A percentile compares a stretch with the other conserved stretches of the same genome.
Evolutionary conservation across 2,329 filamentous ascomycete genomes (phyloP).

Genomic region (Trichoderma simmonsii): DNA sequence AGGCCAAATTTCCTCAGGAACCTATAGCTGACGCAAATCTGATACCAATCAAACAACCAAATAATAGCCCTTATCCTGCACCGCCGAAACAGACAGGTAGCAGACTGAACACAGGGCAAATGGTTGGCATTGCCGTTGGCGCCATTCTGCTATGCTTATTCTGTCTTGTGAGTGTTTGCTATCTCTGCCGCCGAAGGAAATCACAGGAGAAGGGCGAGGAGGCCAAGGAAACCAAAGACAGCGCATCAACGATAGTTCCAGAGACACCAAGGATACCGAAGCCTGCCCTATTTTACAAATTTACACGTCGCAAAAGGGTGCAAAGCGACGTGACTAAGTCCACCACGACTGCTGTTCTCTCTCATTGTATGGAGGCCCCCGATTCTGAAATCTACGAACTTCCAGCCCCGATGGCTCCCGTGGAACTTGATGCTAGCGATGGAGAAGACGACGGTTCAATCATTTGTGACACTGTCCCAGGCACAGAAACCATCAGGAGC

Average conservation of each 20-base stretch:
- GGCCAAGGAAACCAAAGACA: constrained; percentile 38
- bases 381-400: constrained; percentile 53
- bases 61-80: constrained; percentile 47
- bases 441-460: constrained; percentile 36
- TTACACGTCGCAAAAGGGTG: constrained; percentile 37
- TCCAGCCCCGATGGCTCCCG: constrained; percentile 44
- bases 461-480: constrained; percentile 40
- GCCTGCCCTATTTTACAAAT: constrained; percentile 38
- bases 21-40: constrained; percentile 40
- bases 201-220: constrained; percentile 21
- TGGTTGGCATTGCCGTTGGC: constrained; percentile 47
- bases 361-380: constrained; percentile 30
- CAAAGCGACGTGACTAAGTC: constrained; percentile 25
- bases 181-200: constrained; percentile 35
- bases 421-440: constrained; percentile 46
- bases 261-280: constrained; percentile 27
- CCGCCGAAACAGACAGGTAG: constrained; percentile 24
- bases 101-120: constrained; percentile 40
- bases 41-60: constrained; percentile 40
- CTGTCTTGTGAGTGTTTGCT: constrained; percentile 32
- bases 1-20: constrained; percentile 50
- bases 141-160: constrained; percentile 33
- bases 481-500: constrained; percentile 38
- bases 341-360: constrained; percentile 26
- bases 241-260: constrained; percentile 32